Conservation (phyloP, 1,284 basidiomycete genomes). For the Tylopilus orsonianus region DNA sequence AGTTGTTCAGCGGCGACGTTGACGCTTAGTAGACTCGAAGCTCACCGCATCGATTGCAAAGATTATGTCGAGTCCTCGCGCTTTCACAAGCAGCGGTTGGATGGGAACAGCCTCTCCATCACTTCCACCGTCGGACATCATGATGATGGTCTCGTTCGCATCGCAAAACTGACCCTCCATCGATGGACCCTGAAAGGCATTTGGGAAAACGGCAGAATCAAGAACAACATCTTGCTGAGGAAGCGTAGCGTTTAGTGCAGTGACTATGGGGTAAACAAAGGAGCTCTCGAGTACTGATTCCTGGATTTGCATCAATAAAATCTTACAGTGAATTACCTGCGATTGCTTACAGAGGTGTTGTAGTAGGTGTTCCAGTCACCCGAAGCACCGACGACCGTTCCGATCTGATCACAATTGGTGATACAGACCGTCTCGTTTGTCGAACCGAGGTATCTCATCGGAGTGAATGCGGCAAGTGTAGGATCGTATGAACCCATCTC, state of each 20-base stretch:
- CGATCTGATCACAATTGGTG: conserved; percentile 37
- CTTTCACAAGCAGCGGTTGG: conserved; percentile 49
- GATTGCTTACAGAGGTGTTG: conserved; percentile 31
- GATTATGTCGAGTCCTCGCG: conserved; percentile 36
- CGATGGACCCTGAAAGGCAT: conserved; percentile 40
- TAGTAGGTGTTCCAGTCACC: conserved; percentile 38
- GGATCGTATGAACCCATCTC: conserved; percentile 44
- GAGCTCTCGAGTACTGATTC: conserved; percentile 10
- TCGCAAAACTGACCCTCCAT: conserved; percentile 37
- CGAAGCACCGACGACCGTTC: conserved; percentile 38
- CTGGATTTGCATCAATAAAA: conserved; percentile 6
- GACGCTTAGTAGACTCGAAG: conserved; percentile 8
- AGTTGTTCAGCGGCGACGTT: conserved; percentile 32
- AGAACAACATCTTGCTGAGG: conserved; percentile 4
- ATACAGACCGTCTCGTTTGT: conserved; percentile 38
- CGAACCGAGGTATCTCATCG: conserved; percentile 40
- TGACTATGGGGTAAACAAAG: conserved; percentile 23
- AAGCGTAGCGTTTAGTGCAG: conserved; percentile 15
- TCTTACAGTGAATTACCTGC: background rate
- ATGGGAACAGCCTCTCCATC: conserved; percentile 46
- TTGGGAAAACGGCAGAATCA: conserved; percentile 28
- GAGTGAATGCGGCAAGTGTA: conserved; percentile 40
- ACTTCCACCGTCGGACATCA: conserved; percentile 39
- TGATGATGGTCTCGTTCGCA: conserved; percentile 32
- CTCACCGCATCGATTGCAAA: conserved; percentile 47